Base-by-base conservation (phyloP, 768 basidiomycete genomes). In the Daedaleopsis sinensis region DNA sequence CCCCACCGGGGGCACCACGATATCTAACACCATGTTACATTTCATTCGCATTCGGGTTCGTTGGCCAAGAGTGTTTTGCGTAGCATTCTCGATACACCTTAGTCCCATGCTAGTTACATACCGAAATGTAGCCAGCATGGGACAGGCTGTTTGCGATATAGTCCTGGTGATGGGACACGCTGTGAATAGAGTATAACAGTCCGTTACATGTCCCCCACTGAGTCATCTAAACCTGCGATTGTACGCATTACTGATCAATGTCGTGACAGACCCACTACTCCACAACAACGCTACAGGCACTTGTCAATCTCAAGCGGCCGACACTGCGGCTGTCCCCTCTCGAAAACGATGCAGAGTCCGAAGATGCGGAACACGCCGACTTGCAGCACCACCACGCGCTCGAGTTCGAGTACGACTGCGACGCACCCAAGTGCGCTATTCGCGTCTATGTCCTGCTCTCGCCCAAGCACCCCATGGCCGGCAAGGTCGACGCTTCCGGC, bases 301-400 rank as follows among this genome's bases (percentile, higher is more conserved):
- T 96, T 37, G 94, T 97, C 65, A 98, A 97, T 71, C 86, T 97
- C 67, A 96, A 96, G 71, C 85, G 95, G 5, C 95, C 95, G 1
- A 88, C 93, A 1, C 81, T 98, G 37, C 84, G 89, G 13, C 83
- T 96, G 4, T 87, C 86, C 9, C 93, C 89, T 0, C 78, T 91
- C 19, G 67, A 80, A 4, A 67, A 74, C 21, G 72, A 72, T 24
- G 69, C 82, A 15, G n/a, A n/a, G n/a, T 68, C 78, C 2, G 77
- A 79, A 38, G 82, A 86, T 27, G 71, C 77, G 37, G 72, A 80
- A 42, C 72, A 81, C 39, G 65, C 72, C 19, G 79, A 84, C 60
- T 78, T 79, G 19, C 81, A 82, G 16, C 85, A 86, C 51, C 85
- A 87, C 53, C 92, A 94, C 67, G 85, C 87, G 18, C 80, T 96